Conservation (phyloP, 148 eudicot genomes). For the Rhododendron ovatum region DNA sequence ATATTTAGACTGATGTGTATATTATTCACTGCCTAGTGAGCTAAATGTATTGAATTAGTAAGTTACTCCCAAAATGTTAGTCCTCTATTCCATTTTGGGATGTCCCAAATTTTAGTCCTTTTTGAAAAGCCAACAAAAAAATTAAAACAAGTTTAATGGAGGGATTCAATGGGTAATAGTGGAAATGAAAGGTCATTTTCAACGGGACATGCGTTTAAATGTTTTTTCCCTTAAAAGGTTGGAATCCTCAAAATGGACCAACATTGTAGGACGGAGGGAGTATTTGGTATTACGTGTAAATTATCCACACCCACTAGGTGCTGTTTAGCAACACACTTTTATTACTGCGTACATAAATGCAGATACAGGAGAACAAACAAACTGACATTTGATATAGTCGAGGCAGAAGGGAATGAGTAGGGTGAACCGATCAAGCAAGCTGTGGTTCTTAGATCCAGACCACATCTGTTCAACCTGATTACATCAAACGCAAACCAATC, state of each 20-base stretch:
- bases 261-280: background rate
- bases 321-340: background rate
- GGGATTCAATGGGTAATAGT: too few relatives aligned
- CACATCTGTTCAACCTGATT: slow-evolving; percentile 84
- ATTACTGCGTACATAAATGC: background rate
- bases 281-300: too few relatives aligned
- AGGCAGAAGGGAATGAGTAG: slow-evolving; percentile 84
- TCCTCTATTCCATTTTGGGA: background rate
- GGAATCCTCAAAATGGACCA: background rate
- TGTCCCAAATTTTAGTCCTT: background rate
- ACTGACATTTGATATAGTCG: slow-evolving; percentile 68
- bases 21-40: background rate
- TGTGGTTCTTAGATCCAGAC: slow-evolving; percentile 65
- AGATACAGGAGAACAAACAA: background rate
- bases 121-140: too few relatives aligned
- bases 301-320: background rate
- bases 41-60: background rate
- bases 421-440: slow-evolving; percentile 72
- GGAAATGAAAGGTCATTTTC: background rate
- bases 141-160: too few relatives aligned
- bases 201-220: background rate
- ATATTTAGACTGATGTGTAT: background rate
- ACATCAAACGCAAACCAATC: background rate
- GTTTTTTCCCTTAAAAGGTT: background rate
- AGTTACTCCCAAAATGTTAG: background rate